Evolutionary conservation across 768 basidiomycete genomes (phyloP).

Genomic region (Boletus fagicola): DNA sequence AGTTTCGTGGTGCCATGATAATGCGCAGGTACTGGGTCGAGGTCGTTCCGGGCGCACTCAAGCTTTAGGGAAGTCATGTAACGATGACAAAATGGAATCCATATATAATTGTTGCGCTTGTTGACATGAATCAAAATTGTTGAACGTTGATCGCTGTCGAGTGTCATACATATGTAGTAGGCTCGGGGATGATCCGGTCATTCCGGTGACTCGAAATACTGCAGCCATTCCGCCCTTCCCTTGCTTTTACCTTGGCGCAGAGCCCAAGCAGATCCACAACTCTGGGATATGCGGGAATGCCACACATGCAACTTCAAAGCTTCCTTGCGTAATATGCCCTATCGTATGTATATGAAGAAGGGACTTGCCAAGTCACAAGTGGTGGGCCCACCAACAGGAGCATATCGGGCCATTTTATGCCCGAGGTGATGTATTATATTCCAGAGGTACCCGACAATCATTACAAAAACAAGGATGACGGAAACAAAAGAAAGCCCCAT

Average conservation of each 20-base stretch:
- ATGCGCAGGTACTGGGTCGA: slow-evolving; percentile 63
- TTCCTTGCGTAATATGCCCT: too few relatives aligned
- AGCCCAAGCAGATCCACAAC: too few relatives aligned
- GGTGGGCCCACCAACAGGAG: too few relatives aligned
- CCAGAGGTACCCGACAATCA: not conserved
- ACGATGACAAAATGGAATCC: not conserved
- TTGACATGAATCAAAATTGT: slow-evolving; percentile 5
- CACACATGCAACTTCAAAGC: too few relatives aligned
- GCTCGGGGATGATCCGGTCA: too few relatives aligned
- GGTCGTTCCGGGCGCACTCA: slow-evolving; percentile 41
- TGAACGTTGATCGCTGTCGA: not conserved
- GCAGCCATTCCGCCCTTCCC: too few relatives aligned
- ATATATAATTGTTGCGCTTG: not conserved
- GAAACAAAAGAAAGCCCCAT: not conserved
- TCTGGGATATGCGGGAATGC: too few relatives aligned
- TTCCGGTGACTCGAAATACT: too few relatives aligned
- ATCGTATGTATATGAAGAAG: too few relatives aligned
- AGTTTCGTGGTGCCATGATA: not conserved
- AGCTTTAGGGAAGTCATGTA: slow-evolving; percentile 18
- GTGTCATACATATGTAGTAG: not conserved
- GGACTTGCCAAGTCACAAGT: too few relatives aligned
- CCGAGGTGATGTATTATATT: too few relatives aligned
- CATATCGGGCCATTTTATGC: too few relatives aligned
- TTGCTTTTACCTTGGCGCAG: not conserved
- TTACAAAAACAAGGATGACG: not conserved